Conservation (phyloP, 768 basidiomycete species). For the Lactarius indigo region DNA sequence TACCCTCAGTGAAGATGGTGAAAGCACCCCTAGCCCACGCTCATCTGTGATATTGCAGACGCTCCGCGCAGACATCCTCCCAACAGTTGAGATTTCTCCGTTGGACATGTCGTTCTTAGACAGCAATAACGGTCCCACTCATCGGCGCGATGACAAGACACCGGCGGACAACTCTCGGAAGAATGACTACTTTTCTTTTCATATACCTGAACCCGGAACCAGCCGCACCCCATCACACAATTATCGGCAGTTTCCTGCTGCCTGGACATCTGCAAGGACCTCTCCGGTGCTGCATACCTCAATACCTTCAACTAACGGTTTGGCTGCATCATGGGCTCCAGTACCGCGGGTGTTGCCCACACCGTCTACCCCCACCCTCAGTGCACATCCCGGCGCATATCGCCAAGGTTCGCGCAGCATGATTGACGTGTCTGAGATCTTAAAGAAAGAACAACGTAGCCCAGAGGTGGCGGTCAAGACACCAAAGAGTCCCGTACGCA, state of each 20-base stretch:
- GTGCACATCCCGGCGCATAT: constrained; percentile 15
- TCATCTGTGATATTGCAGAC: not conserved
- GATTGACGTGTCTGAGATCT: constrained; percentile 22
- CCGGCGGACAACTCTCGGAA: not conserved
- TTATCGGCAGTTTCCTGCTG: not conserved
- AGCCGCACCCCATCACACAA: not conserved
- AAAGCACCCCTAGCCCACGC: constrained; percentile 2
- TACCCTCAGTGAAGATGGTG: constrained; percentile 24
- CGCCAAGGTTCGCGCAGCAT: constrained; percentile 24
- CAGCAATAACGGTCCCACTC: constrained; percentile 9
- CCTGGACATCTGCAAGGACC: constrained; percentile 7
- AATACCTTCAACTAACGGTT: not conserved
- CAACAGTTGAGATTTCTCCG: constrained; percentile 10
- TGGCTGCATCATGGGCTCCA: not conserved
- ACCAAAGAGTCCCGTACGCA: constrained; percentile 9
- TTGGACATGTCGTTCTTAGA: constrained; percentile 26
- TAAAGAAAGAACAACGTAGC: constrained; percentile 7
- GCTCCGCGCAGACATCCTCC: constrained; percentile 3
- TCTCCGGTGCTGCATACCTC: constrained; percentile 21
- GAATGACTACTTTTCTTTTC: constrained; percentile 33
- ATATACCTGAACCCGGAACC: constrained; percentile 10
- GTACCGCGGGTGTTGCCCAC: constrained; percentile 29
- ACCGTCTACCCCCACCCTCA: constrained; percentile 25
- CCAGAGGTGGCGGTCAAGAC: constrained; percentile 9
- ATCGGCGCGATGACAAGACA: constrained; percentile 20